A percentile compares a stretch with the other conserved stretches of the same genome.
phyloP scores from a whole-genome alignment of 768 basidiomycete genomes.

The Mycena leptocephala region DNA sequence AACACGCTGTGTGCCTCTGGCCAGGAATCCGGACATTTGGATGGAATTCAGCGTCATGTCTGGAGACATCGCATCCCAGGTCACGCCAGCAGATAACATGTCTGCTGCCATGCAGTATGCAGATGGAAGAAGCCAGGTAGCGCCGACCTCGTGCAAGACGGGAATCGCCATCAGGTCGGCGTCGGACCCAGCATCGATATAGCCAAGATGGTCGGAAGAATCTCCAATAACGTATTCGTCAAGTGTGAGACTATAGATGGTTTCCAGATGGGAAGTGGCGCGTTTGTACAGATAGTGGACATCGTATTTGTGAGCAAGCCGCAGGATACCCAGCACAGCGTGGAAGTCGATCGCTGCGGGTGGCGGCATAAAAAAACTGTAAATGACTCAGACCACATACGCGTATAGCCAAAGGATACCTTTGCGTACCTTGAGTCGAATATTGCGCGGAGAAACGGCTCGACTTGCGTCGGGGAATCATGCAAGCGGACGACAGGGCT shows the following conservation, averaged over 20 bases:
- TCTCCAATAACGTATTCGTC: too few species aligned
- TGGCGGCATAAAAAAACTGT: constrained; percentile 11
- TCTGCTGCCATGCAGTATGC: background rate
- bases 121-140: background rate
- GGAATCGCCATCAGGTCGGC: background rate
- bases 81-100: too few species aligned
- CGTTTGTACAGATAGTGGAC: constrained; percentile 3
- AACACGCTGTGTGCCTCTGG: too few species aligned
- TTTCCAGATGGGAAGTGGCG: background rate
- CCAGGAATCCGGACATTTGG: too few species aligned
- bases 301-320: constrained; percentile 11
- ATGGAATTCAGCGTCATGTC: too few species aligned
- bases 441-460: background rate
- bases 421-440: background rate
- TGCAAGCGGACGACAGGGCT: background rate
- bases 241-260: background rate
- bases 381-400: too few species aligned
- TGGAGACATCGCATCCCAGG: too few species aligned
- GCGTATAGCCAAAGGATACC: background rate
- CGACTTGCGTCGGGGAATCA: background rate
- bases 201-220: background rate
- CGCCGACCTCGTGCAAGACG: background rate
- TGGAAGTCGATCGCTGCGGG: background rate
- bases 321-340: background rate
- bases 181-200: background rate